These are phyloP conservation scores for Penicillium paxilli DNA, from an alignment of 495 filamentous ascomycete species.

Conservation along the genomic window DNA sequence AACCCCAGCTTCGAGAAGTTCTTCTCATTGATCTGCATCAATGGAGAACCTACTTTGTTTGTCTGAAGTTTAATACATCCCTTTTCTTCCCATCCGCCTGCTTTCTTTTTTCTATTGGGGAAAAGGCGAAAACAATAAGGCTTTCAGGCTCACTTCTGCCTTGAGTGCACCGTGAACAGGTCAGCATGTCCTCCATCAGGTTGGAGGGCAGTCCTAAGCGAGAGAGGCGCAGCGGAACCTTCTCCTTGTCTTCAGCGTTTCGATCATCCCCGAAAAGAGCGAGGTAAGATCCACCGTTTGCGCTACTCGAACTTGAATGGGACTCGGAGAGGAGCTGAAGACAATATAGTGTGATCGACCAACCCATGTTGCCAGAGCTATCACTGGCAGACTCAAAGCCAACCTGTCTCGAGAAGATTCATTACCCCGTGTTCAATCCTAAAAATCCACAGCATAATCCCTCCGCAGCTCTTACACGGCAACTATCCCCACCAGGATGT, in stretches of 20 bases:
- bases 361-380: constrained; percentile 3
- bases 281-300: constrained; percentile 11
- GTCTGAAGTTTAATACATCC: too few relatives aligned
- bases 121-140: too few relatives aligned
- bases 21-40: too few relatives aligned
- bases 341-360: constrained; percentile 1
- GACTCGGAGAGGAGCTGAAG: not conserved
- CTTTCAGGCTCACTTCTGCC: too few relatives aligned
- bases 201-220: not conserved
- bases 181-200: not conserved
- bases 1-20: too few relatives aligned
- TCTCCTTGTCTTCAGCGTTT: constrained; percentile 20
- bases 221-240: not conserved
- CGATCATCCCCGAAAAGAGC: constrained; percentile 16
- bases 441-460: constrained; percentile 39
- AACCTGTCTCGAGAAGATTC: constrained; percentile 31
- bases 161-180: too few relatives aligned
- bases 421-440: constrained; percentile 41
- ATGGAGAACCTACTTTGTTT: too few relatives aligned
- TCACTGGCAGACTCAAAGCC: constrained; percentile 9
- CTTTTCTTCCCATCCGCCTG: too few relatives aligned
- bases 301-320: not conserved
- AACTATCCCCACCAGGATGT: not conserved
- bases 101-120: too few relatives aligned
- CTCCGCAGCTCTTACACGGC: not conserved